Evolutionary conservation across 2,329 filamentous ascomycete species (phyloP), one percentile per base, ranked within the genome.

Genomic region (Aspergillus glaucus): DNA sequence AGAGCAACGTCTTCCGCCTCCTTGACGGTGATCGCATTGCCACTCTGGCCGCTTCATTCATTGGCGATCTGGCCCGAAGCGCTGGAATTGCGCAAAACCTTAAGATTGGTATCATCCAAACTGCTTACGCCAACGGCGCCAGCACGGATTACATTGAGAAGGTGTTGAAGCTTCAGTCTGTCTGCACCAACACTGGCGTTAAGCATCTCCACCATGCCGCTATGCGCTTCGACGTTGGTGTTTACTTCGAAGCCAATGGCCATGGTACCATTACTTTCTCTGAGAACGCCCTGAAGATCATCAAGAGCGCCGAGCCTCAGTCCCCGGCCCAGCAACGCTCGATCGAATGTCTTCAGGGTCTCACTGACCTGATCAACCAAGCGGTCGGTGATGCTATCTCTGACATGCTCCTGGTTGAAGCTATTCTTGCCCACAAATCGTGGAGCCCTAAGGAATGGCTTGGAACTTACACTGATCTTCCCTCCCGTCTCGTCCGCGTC

Each of bases 121-220:
- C 93, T 1, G 93, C 93, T 17, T 98, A 98, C 67, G 93, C 93
- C 68, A 98, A 98, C 69, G 93, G 93, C 44, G 87, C 92, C 21
- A 92, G 88, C 65, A 97, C 93, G 30, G 85, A 87, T 62, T 97
- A 95, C 70, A 87, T 98, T 47, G 82, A 88, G 66, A 87, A 93
- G 67, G 86, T 88, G 55, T 79, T 97, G 48, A 86, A 87, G 62
- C 82, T 98, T 39, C 91, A 91, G 44, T 88, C 95, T 19, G 85
- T 94, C 50, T 95, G 88, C 78, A 97, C 93, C 1, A 85, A 89
- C 12, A 98, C 93, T 0, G 93, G 93, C 57, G 93, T 98, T 53
- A 98, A 98, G 78, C 88, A 96, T 72, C 80, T 98, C 54, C 93
- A 98, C 73, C 93, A 97, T 65, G 93, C 89, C n/a, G 93, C 93